phyloP scores from a whole-genome alignment of 106 monocot genomes.

The Platanthera zijinensis region DNA sequence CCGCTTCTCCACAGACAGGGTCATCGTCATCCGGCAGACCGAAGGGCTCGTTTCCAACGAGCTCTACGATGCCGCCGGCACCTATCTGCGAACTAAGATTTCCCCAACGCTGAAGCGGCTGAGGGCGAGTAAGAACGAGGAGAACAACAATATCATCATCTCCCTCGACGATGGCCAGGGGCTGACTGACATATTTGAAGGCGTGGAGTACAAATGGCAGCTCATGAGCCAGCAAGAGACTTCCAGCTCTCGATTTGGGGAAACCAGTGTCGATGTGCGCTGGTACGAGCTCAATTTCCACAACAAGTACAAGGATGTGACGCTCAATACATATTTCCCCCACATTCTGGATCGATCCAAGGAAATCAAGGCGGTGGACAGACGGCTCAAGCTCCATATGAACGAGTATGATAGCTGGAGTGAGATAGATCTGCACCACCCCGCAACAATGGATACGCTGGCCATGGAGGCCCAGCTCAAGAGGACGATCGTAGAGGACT shows the following conservation, averaged over 20 bases:
- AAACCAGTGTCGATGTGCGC: too few relatives aligned
- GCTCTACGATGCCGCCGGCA: conserved; percentile 14
- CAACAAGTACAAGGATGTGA: conserved; percentile 16
- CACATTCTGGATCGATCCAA: conserved; percentile 6
- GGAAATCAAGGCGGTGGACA: conserved; percentile 3
- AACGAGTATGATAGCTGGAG: conserved; percentile 14
- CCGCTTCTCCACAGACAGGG: conserved; percentile 2
- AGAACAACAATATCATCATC: conserved; percentile 3
- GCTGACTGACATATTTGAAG: background rate
- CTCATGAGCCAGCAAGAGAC: background rate
- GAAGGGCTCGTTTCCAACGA: conserved; percentile 12
- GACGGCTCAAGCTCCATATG: conserved; percentile 12
- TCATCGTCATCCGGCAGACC: conserved; percentile 20
- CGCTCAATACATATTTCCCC: conserved; percentile 11
- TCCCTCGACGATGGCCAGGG: background rate
- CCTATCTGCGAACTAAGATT: conserved; percentile 22
- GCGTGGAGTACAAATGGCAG: conserved; percentile 7
- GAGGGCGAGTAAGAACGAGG: conserved; percentile 13
- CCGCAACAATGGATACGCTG: conserved; percentile 28
- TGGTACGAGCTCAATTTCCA: conserved; percentile 19
- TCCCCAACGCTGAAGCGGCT: conserved; percentile 8
- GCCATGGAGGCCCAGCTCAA: conserved; percentile 8
- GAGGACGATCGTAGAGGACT: conserved; percentile 7
- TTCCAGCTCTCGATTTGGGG: background rate
- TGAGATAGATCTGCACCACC: conserved; percentile 20